phyloP scores from a whole-genome alignment of 2,329 filamentous ascomycete genomes.

The Sporothrix schenckii region DNA sequence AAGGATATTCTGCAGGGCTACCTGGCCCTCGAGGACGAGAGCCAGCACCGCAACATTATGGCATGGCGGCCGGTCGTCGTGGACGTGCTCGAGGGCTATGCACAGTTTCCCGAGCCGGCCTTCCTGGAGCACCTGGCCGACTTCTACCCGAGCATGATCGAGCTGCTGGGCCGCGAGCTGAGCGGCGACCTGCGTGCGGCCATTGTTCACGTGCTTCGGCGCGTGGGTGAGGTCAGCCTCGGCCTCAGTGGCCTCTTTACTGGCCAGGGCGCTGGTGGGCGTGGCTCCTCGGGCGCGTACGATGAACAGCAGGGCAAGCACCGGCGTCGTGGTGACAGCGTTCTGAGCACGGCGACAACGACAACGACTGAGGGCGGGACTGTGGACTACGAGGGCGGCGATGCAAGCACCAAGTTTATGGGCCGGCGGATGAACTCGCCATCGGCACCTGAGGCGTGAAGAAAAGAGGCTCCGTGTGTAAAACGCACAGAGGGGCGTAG shows the following conservation, averaged over 20 bases:
- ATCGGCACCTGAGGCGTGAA: background rate
- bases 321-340: slow-evolving; percentile 34
- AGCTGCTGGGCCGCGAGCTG: slow-evolving; percentile 80
- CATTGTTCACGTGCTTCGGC: slow-evolving; percentile 73
- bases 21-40: slow-evolving; percentile 86
- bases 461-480: no score
- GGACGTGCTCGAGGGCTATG: slow-evolving; percentile 92
- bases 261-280: slow-evolving; percentile 4
- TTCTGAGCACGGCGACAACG: slow-evolving; percentile 34
- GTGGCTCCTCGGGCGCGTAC: slow-evolving; percentile 29
- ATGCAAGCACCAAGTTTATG: slow-evolving; percentile 39
- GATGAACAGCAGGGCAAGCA: slow-evolving; percentile 10
- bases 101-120: slow-evolving; percentile 75
- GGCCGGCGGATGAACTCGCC: slow-evolving; percentile 36
- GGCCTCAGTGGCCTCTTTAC: slow-evolving; percentile 55
- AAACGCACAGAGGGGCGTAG: background rate
- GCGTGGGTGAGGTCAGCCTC: slow-evolving; percentile 77
- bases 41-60: slow-evolving; percentile 93
- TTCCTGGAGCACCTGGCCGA: slow-evolving; percentile 78
- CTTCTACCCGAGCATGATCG: slow-evolving; percentile 86
- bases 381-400: slow-evolving; percentile 38
- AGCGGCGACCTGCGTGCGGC: slow-evolving; percentile 76
- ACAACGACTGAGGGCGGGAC: slow-evolving; percentile 27
- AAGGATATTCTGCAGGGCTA: slow-evolving; percentile 91
- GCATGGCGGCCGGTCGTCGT: slow-evolving; percentile 98